These are phyloP conservation scores for Apium graveolens DNA, from an alignment of 129 eudicot genomes.

Conservation along the genomic window DNA sequence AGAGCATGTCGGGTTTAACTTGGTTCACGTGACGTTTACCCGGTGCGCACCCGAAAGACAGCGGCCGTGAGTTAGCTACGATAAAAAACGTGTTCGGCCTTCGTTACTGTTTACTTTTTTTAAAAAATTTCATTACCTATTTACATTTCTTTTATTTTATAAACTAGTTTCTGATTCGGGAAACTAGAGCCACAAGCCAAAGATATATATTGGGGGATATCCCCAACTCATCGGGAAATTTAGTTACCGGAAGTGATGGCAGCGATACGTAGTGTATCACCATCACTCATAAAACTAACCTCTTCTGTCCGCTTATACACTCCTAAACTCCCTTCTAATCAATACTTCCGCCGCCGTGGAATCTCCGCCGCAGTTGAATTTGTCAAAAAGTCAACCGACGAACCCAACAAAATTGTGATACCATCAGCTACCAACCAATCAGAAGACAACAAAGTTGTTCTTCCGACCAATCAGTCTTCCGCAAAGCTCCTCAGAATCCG, in stretches of 20 bases:
- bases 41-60: too few relatives aligned
- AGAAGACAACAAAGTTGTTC: constrained; percentile 37
- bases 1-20: too few relatives aligned
- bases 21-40: too few relatives aligned
- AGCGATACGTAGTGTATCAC: neutral
- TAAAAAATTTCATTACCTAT: too few relatives aligned
- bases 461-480: constrained; percentile 85
- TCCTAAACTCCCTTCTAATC: constrained; percentile 14
- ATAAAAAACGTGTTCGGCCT: too few relatives aligned
- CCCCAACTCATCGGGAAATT: too few relatives aligned
- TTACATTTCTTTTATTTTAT: too few relatives aligned
- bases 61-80: too few relatives aligned
- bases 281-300: constrained; percentile 27
- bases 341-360: constrained; percentile 14
- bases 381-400: neutral
- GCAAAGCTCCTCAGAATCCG: constrained; percentile 69
- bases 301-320: constrained; percentile 10
- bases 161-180: too few relatives aligned
- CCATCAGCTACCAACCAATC: constrained; percentile 17
- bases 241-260: neutral
- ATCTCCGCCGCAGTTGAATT: constrained; percentile 4
- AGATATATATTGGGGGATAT: neutral
- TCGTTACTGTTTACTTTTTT: too few relatives aligned
- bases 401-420: neutral
- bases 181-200: neutral